A percentile compares a stretch with the other conserved stretches of the same genome.
Evolutionary conservation across 768 basidiomycete species (phyloP).

Genomic region (Agaricus blazei): DNA sequence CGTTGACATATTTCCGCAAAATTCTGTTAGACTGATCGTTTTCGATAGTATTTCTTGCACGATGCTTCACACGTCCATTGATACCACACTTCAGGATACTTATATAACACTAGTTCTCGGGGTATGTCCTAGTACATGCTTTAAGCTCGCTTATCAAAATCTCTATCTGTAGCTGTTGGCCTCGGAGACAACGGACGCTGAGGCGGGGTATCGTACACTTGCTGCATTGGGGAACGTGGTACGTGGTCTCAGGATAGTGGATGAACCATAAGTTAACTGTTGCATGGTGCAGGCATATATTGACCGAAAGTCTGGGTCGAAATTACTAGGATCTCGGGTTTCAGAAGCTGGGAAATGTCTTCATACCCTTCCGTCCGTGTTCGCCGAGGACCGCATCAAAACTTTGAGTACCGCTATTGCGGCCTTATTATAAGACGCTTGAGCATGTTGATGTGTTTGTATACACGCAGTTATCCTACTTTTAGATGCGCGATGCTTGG

Average conservation of each 20-base stretch:
- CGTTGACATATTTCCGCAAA: conserved; percentile 22
- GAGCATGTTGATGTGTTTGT: neutral
- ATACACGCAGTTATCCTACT: neutral
- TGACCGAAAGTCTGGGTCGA: conserved; percentile 29
- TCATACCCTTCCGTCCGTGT: conserved; percentile 35
- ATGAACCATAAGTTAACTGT: neutral
- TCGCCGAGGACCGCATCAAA: conserved; percentile 56
- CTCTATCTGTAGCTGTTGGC: conserved; percentile 33
- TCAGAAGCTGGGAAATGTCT: conserved; percentile 36
- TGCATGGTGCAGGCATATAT: conserved; percentile 40
- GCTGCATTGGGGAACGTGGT: conserved; percentile 76
- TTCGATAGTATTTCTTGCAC: conserved; percentile 61
- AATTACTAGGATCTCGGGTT: conserved; percentile 34
- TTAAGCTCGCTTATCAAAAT: neutral
- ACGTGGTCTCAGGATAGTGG: conserved; percentile 15
- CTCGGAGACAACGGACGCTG: conserved; percentile 53
- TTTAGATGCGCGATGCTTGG: neutral
- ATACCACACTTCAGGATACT: conserved; percentile 31
- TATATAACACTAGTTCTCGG: conserved; percentile 40
- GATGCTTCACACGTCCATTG: conserved; percentile 36
- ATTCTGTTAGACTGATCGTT: conserved; percentile 3
- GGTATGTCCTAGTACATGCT: conserved; percentile 26
- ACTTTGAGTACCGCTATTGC: conserved; percentile 45
- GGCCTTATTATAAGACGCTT: conserved; percentile 26
- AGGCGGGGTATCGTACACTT: conserved; percentile 64